phyloP scores from a whole-genome alignment of 352 stramenopile genomes.

The Phytophthora boehmeriae region DNA sequence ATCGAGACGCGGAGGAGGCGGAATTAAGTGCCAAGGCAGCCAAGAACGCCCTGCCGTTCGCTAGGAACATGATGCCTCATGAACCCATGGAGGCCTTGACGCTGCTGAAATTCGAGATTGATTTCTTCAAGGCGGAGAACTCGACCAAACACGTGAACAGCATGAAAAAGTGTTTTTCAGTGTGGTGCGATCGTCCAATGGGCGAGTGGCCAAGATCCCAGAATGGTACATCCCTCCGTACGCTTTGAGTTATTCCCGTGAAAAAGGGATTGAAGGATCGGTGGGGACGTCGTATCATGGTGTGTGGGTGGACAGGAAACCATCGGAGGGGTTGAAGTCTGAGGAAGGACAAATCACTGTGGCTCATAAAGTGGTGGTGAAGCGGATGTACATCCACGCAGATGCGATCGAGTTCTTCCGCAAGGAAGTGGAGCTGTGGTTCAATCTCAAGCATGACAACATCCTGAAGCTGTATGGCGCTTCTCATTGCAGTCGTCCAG shows the following conservation, averaged over 20 bases:
- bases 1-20: conserved; percentile 19
- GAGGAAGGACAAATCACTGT: conserved; percentile 1
- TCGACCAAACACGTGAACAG: conserved; percentile 28
- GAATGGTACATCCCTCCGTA: conserved; percentile 35
- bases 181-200: conserved; percentile 37
- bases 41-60: conserved; percentile 38
- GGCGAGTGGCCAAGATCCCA: conserved; percentile 35
- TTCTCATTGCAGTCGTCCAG: conserved; percentile 32
- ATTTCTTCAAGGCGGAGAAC: conserved; percentile 33
- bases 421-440: conserved; percentile 39
- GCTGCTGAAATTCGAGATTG: conserved; percentile 42
- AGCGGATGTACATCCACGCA: conserved; percentile 21
- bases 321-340: conserved; percentile 7
- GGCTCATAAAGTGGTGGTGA: conserved; percentile 13
- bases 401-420: conserved; percentile 31
- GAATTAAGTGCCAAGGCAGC: conserved; percentile 16
- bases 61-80: conserved; percentile 29
- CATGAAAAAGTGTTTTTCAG: conserved; percentile 46
- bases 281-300: conserved; percentile 17
- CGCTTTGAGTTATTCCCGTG: conserved; percentile 18
- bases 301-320: conserved; percentile 25
- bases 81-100: conserved; percentile 43
- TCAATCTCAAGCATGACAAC: conserved; percentile 23
- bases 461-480: conserved; percentile 33
- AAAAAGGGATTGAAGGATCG: conserved; percentile 10